Base-by-base conservation (phyloP, 1,284 basidiomycete genomes). In the Fomes fomentarius region DNA sequence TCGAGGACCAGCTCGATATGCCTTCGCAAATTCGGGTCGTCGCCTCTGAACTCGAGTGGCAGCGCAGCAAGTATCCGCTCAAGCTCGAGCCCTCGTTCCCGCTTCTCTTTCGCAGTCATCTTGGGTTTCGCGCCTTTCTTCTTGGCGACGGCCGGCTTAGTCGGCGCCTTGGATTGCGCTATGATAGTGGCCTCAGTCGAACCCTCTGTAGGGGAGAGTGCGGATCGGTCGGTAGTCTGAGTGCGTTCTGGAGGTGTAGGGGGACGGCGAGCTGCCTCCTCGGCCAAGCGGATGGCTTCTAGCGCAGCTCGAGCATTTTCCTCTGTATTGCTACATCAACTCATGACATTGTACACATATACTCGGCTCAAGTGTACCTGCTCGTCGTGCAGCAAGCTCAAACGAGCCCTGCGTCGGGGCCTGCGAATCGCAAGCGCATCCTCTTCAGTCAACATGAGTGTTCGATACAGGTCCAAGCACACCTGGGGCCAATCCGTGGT, bases 401-500 rank as follows among this genome's bases (percentile, higher is more conserved):
- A 83, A 89, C 0, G 87, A 90, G 14, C 74, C 77, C 39, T 85
- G 78, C 1, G 78, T 81, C 0, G 91, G 87, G 22, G 83, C 83
- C 84, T 91, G 24, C 15, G 11, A 12, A 17, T 5, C 34, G 19
- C 4, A 19, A 17, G 2, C 38, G 38, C 3, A 10, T 22, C 30
- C 6, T 53, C 4, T 57, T 44, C 28, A 34, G 19, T 51, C 44
- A 35, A 51, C 34, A 53, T 10, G 38, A 3, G 26, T n/a, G 41
- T 34, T 33, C 46, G 41, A 45, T 35, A 52, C 37, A 35, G 31
- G 38, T 35, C 10, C 26, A 43, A 7, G 66, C 81, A 55, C 63
- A 89, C 93, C 80, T 96, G 89, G 0, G 84, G 84, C 94, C 94
- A 97, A 69, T 96, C 94, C 0, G 89, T 87, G 25, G 94, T 95